A percentile compares a stretch with the other conserved stretches of the same genome.
phyloP scores from a whole-genome alignment of 352 stramenopile species.

The Phytophthora constricta region DNA sequence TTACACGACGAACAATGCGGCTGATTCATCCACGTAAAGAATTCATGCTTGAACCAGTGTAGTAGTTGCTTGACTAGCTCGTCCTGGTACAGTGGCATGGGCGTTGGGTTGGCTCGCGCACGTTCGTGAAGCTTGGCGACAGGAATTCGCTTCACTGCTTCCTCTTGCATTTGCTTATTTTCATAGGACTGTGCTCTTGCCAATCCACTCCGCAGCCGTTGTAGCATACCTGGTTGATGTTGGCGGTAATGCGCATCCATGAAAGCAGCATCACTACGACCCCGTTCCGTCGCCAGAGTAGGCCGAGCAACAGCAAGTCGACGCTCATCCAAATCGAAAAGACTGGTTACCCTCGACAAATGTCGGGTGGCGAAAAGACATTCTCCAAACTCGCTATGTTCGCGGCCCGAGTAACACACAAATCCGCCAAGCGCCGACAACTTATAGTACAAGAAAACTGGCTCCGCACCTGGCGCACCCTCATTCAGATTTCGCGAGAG shows the following conservation, averaged over 20 bases:
- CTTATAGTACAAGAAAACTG: conserved; percentile 68
- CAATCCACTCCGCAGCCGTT: conserved; percentile 54
- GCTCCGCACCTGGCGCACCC: conserved; percentile 25
- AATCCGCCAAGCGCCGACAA: conserved; percentile 63
- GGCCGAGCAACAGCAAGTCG: conserved; percentile 26
- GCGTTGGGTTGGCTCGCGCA: conserved; percentile 57
- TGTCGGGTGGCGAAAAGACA: conserved; percentile 74
- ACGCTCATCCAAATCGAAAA: conserved; percentile 38
- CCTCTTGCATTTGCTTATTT: conserved; percentile 61
- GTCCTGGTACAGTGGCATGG: conserved; percentile 60
- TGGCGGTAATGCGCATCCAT: conserved; percentile 53
- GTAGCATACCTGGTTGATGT: conserved; percentile 55
- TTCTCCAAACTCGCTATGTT: conserved; percentile 68
- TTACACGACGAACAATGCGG: conserved; percentile 67
- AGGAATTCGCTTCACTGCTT: conserved; percentile 75
- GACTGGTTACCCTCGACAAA: conserved; percentile 17
- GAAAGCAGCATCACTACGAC: conserved; percentile 37
- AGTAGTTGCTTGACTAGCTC: conserved; percentile 80
- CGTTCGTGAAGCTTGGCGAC: conserved; percentile 67
- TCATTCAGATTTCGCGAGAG: conserved; percentile 66
- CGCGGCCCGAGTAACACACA: conserved; percentile 46
- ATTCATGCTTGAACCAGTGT: conserved; percentile 91
- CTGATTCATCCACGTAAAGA: conserved; percentile 92
- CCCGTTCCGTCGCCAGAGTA: conserved; percentile 21
- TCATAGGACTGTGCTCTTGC: conserved; percentile 72